Conservation (phyloP, 371 early-diverging fungal species). For the Mortierella sp. region DNA sequence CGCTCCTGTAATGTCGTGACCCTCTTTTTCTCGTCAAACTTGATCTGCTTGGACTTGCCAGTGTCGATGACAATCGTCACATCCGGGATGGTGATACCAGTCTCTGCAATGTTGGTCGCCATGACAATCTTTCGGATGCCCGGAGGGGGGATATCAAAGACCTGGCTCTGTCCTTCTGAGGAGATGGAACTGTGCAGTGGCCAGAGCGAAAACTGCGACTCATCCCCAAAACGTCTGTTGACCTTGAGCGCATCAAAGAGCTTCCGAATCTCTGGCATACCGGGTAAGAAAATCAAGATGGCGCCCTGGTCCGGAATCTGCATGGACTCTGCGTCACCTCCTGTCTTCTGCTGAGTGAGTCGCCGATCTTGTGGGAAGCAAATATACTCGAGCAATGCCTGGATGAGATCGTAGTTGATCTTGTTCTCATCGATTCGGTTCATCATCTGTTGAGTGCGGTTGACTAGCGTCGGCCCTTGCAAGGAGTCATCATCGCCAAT, state of each 20-base stretch:
- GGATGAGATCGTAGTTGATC: slow-evolving; percentile 79
- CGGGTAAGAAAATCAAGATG: slow-evolving; percentile 90
- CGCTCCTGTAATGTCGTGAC: slow-evolving; percentile 78
- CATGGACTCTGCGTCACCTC: slow-evolving; percentile 1
- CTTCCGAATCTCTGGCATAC: slow-evolving; percentile 82
- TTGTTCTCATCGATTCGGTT: slow-evolving; percentile 70
- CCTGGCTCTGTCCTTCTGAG: slow-evolving; percentile 74
- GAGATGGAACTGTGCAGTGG: slow-evolving; percentile 86
- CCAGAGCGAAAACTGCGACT: slow-evolving; percentile 65
- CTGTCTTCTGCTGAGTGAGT: slow-evolving; percentile 7
- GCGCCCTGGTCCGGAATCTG: slow-evolving; percentile 74
- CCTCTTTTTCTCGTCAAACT: slow-evolving; percentile 74
- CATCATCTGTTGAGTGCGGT: slow-evolving; percentile 61
- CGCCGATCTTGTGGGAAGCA: slow-evolving; percentile 49
- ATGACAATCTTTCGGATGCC: slow-evolving; percentile 88
- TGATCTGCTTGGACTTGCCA: slow-evolving; percentile 87
- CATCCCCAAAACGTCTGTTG: slow-evolving; percentile 59
- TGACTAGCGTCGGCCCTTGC: slow-evolving; percentile 46
- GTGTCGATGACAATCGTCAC: slow-evolving; percentile 95
- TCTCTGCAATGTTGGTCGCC: slow-evolving; percentile 96
- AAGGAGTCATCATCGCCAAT: slow-evolving; percentile 29
- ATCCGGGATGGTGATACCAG: slow-evolving; percentile 95
- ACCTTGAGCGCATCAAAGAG: slow-evolving; percentile 67
- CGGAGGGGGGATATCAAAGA: slow-evolving; percentile 70
- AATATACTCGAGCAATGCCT: slow-evolving; percentile 73